phyloP scores from a whole-genome alignment of 129 eudicot species.

The Arctium minus region DNA sequence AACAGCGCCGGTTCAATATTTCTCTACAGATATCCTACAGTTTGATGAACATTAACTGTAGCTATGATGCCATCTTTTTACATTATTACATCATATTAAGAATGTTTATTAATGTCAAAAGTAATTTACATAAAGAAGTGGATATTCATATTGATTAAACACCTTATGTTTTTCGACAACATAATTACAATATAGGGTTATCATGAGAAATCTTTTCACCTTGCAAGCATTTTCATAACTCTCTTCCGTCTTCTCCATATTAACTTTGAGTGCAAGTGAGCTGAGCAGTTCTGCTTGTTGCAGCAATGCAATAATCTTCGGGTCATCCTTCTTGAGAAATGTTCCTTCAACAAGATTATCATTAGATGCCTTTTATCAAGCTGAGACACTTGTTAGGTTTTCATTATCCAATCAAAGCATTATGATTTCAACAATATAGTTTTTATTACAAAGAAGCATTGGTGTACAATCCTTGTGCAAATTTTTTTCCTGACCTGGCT shows the following conservation, averaged over 20 bases:
- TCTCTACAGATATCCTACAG: too few relatives aligned
- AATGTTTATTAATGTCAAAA: slow-evolving; percentile 6
- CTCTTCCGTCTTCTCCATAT: slow-evolving; percentile 73
- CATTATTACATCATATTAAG: background rate
- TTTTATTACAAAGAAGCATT: slow-evolving; percentile 6
- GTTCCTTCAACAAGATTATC: slow-evolving; percentile 42
- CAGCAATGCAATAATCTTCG: slow-evolving; percentile 65
- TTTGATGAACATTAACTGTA: background rate
- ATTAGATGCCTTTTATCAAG: slow-evolving; percentile 22
- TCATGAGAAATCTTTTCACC: slow-evolving; percentile 38
- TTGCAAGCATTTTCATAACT: slow-evolving; percentile 96
- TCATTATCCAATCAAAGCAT: slow-evolving; percentile 12
- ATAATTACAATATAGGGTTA: slow-evolving; percentile 1
- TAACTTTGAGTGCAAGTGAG: slow-evolving; percentile 86
- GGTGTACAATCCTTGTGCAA: background rate
- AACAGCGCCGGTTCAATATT: too few relatives aligned
- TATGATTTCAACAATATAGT: background rate
- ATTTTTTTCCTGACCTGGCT: background rate
- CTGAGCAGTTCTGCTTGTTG: slow-evolving; percentile 96
- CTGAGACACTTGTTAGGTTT: background rate
- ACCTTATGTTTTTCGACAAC: background rate
- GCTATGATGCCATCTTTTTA: background rate
- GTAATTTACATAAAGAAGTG: background rate
- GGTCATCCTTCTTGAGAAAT: slow-evolving; percentile 77
- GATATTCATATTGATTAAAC: background rate